These are phyloP conservation scores for Canariomyces notabilis DNA, from an alignment of 2,329 filamentous ascomycete species.

Conservation along the genomic window DNA sequence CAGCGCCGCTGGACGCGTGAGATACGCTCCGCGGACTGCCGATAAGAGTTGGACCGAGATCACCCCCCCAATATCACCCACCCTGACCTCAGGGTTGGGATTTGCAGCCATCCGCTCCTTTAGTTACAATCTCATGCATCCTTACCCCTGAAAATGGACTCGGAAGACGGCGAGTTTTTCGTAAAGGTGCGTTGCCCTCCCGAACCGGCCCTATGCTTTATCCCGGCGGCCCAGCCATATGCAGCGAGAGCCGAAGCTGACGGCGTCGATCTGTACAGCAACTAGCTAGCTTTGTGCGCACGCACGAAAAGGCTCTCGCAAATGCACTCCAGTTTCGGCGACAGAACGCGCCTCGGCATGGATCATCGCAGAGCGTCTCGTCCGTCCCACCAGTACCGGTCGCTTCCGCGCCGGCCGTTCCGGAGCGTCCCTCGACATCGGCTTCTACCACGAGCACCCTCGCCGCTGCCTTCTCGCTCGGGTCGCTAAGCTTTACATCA, in stretches of 20 bases:
- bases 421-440: slow-evolving; percentile 59
- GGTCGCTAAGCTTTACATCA: slow-evolving; percentile 78
- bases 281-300: slow-evolving; percentile 91
- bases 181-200: slow-evolving; percentile 61
- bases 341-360: slow-evolving; percentile 64
- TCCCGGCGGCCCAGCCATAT: background rate
- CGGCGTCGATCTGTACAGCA: slow-evolving; percentile 57
- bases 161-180: slow-evolving; percentile 85
- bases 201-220: slow-evolving; percentile 5
- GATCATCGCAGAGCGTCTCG: slow-evolving; percentile 59
- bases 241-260: slow-evolving; percentile 12
- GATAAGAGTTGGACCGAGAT: slow-evolving; percentile 13
- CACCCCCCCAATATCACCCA: slow-evolving; percentile 6
- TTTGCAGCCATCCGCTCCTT: slow-evolving; percentile 20
- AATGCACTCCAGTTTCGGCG: slow-evolving; percentile 87
- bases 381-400: slow-evolving; percentile 43
- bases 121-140: slow-evolving; percentile 41
- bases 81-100: slow-evolving; percentile 17
- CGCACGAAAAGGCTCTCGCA: slow-evolving; percentile 93
- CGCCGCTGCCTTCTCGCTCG: slow-evolving; percentile 80
- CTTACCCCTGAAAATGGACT: slow-evolving; percentile 60
- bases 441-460: slow-evolving; percentile 69
- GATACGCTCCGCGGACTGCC: slow-evolving; percentile 6
- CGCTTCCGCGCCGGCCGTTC: slow-evolving; percentile 52
- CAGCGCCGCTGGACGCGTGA: slow-evolving; percentile 10